phyloP scores from a whole-genome alignment of 2,329 filamentous ascomycete genomes.

The Alternaria metachromatica region DNA sequence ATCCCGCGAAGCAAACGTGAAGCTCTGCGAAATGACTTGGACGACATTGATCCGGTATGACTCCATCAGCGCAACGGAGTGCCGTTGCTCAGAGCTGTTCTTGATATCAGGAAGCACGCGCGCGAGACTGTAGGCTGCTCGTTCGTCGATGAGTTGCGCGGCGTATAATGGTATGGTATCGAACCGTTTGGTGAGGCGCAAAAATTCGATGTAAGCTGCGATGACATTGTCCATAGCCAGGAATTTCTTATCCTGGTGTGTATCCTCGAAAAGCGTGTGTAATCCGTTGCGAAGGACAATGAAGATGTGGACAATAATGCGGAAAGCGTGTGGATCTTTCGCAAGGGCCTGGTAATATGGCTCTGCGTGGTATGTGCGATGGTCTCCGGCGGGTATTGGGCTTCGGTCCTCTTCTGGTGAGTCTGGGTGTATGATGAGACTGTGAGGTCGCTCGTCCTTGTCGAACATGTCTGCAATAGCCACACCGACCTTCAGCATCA shows the following conservation, averaged over 20 bases:
- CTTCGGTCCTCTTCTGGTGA: slow-evolving; percentile 22
- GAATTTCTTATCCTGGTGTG: slow-evolving; percentile 29
- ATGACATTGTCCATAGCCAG: slow-evolving; percentile 73
- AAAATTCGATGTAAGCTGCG: slow-evolving; percentile 79
- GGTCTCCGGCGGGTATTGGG: slow-evolving; percentile 24
- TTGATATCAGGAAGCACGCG: slow-evolving; percentile 77
- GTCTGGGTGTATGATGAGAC: slow-evolving; percentile 42
- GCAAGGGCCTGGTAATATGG: slow-evolving; percentile 43
- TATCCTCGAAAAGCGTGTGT: slow-evolving; percentile 16
- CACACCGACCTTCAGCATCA: slow-evolving; percentile 53
- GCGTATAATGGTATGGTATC: slow-evolving; percentile 86
- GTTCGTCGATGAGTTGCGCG: slow-evolving; percentile 71
- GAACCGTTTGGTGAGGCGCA: slow-evolving; percentile 71
- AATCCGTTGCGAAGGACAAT: slow-evolving; percentile 67
- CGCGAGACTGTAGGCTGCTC: slow-evolving; percentile 74
- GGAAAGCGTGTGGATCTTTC: slow-evolving; percentile 52
- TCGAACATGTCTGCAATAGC: slow-evolving; percentile 51
- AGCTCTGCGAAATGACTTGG: slow-evolving; percentile 75
- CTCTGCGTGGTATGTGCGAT: slow-evolving; percentile 30
- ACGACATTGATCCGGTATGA: slow-evolving; percentile 75
- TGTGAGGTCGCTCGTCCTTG: slow-evolving; percentile 33
- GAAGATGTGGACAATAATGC: slow-evolving; percentile 61
- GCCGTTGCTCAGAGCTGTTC: slow-evolving; percentile 68
- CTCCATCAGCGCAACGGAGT: slow-evolving; percentile 76
- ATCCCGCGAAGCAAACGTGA: slow-evolving; percentile 49